Evolutionary conservation across 768 basidiomycete species (phyloP).

Genomic region (Boletus patriciae): DNA sequence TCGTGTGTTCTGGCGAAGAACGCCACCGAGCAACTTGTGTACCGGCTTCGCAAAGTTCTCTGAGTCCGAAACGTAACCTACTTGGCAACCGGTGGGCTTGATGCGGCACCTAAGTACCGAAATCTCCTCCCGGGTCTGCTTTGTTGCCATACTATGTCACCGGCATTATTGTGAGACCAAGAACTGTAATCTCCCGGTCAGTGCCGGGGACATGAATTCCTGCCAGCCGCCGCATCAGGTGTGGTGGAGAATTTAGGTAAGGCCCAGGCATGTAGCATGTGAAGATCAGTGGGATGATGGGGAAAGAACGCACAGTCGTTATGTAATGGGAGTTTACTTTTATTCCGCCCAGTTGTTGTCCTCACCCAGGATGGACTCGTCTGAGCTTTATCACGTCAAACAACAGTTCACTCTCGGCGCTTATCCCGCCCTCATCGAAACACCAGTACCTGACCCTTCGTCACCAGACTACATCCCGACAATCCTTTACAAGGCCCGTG

Average conservation of each 20-base stretch:
- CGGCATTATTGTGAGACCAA: too few species aligned
- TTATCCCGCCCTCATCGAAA: constrained; percentile 58
- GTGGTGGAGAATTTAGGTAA: too few species aligned
- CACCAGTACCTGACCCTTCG: constrained; percentile 56
- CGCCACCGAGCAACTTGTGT: too few species aligned
- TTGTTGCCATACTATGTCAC: too few species aligned
- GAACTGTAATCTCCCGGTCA: too few species aligned
- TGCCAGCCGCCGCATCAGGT: too few species aligned
- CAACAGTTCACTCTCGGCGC: constrained; percentile 80
- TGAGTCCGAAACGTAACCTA: background rate
- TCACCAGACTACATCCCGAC: constrained; percentile 65
- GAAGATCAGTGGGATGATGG: too few species aligned
- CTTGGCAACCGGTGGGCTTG: background rate
- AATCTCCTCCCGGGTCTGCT: too few species aligned
- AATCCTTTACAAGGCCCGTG: constrained; percentile 76
- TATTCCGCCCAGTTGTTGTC: background rate
- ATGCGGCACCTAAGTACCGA: background rate
- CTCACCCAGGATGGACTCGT: constrained; percentile 48
- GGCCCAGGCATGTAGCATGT: too few species aligned
- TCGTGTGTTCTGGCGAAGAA: too few species aligned
- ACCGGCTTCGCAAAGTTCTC: background rate
- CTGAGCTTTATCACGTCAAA: constrained; percentile 65
- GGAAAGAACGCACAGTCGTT: background rate
- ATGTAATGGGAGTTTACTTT: background rate
- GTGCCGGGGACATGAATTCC: too few species aligned